Evolutionary conservation across 768 basidiomycete genomes (phyloP).

Genomic region (Crassisporium funariophilum): DNA sequence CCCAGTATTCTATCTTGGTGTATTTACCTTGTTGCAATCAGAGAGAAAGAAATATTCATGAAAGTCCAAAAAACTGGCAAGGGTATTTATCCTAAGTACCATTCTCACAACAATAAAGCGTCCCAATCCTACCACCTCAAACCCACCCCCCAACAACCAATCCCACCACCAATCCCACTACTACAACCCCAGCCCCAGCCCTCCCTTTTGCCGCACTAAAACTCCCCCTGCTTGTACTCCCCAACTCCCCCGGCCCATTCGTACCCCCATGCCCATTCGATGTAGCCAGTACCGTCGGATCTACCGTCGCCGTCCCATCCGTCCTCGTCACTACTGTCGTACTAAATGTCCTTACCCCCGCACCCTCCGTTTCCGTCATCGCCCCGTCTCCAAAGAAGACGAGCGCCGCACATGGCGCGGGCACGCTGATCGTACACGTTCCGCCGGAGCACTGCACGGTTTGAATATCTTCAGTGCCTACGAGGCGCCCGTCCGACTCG

Average conservation of each 20-base stretch:
- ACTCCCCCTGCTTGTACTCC: conserved; percentile 43
- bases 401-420: conserved; percentile 68
- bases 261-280: conserved; percentile 55
- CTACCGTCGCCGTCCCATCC: conserved; percentile 54
- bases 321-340: conserved; percentile 55
- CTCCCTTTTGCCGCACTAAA: conserved; percentile 14
- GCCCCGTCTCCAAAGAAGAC: conserved; percentile 61
- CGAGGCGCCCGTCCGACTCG: conserved; percentile 64
- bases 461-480: conserved; percentile 50
- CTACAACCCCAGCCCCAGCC: not conserved
- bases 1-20: no score
- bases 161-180: not conserved
- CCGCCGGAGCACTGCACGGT: conserved; percentile 53
- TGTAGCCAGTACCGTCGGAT: conserved; percentile 57
- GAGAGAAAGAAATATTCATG: no score
- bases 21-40: no score
- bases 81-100: no score
- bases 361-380: conserved; percentile 33
- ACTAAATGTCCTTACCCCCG: conserved; percentile 45
- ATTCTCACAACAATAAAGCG: no score
- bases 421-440: conserved; percentile 59
- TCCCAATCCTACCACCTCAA: no score
- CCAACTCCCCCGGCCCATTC: conserved; percentile 21
- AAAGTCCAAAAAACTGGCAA: no score
- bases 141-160: not conserved